phyloP scores from a whole-genome alignment of 1,284 basidiomycete species.

The Ustilago shanxiensis region DNA sequence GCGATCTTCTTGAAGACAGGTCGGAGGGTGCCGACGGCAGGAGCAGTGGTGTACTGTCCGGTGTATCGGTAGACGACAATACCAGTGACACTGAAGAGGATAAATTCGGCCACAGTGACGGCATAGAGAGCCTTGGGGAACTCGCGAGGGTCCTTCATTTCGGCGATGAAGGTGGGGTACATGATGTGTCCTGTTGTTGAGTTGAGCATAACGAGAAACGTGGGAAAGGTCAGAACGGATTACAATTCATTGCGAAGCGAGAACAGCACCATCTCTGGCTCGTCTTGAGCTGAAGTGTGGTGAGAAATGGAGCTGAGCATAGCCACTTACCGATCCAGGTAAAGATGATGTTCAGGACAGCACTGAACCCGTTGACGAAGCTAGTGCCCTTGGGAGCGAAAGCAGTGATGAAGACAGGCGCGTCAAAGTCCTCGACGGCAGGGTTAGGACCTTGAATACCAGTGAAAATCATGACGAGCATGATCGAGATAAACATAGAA shows the following conservation, averaged over 20 bases:
- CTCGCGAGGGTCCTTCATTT: conserved; percentile 76
- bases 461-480: conserved; percentile 56
- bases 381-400: conserved; percentile 72
- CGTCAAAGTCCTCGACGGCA: conserved; percentile 35
- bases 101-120: conserved; percentile 74
- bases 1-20: conserved; percentile 62
- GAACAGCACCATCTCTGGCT: not conserved
- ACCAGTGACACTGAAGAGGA: conserved; percentile 74
- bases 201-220: too few species aligned
- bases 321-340: conserved; percentile 74
- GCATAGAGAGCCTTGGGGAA: conserved; percentile 75
- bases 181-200: conserved; percentile 73
- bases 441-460: conserved; percentile 56
- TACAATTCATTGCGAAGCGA: not conserved
- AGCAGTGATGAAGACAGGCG: conserved; percentile 55
- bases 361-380: conserved; percentile 74
- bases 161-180: conserved; percentile 74
- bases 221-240: not conserved
- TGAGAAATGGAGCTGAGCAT: not conserved
- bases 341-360: conserved; percentile 73
- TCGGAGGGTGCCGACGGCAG: conserved; percentile 59
- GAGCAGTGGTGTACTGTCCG: conserved; percentile 66
- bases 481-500: conserved; percentile 63
- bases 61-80: conserved; percentile 76
- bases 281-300: not conserved